Evolutionary conservation across 139 green algal species (phyloP), one percentile per base, ranked within the genome.

Genomic region (Ostreobium quekettii): DNA sequence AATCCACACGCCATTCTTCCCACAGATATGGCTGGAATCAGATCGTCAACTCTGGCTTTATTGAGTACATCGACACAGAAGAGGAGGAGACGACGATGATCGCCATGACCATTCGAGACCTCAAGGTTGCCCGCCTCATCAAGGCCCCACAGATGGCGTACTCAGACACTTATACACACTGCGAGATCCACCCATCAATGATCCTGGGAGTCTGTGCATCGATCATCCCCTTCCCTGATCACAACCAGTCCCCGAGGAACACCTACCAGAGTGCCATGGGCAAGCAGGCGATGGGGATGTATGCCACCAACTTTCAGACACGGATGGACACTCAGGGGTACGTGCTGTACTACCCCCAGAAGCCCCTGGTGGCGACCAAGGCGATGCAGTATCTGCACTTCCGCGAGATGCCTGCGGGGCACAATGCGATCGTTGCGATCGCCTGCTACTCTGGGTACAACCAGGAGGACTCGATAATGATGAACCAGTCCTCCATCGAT

Each of bases 41-140:
- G 28, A 74, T 91, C 42, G 72, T 93, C 4, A 70, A 79, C 36
- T 47, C 3, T 1, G 87, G 86, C 31, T 78, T 69, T 56, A 80
- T 92, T 29, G 92, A 97, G 80, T 96, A 90, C 74, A 83, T 91
- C 8, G 73, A 87, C 75, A 83, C 79, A 2, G 80, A 80, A 48
- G 94, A 98, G 80, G 93, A 98, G 82, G 93, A 99, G 79, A 97
- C 91, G 0, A 96, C 92, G 24, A 95, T 99, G 90, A 98, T 99
- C 66, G 83, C 92, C 36, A 99, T 99, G 95, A 90, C 76, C 28
- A 85, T 94, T 42, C 67, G 76, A 30, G 86, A 95, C 73, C 68
- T 95, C 56, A 71, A 73, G 22, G 67, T 64, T n/a, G 85, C 85
- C 6, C 74, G 79, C 22, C 56, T 58, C 36, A 28, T 48, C 62